Conservation (phyloP, 139 green algal genomes). For the Chlorella sp. region DNA sequence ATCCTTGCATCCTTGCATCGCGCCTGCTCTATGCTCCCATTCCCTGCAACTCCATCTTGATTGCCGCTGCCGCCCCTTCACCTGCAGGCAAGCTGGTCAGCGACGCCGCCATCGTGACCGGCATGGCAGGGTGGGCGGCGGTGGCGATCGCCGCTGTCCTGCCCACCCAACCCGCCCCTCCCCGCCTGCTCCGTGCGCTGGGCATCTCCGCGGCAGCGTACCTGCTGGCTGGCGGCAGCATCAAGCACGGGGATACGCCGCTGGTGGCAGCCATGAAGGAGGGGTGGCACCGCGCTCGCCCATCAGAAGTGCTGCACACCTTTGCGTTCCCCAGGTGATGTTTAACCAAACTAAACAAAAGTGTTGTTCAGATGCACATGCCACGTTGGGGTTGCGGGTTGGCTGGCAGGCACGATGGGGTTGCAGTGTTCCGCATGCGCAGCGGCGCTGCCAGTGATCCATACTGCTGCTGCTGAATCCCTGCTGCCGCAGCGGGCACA, state of each 20-base stretch:
- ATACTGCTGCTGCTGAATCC: no score
- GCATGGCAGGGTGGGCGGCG: slow-evolving; percentile 16
- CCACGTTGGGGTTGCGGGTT: no score
- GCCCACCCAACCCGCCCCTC: not conserved
- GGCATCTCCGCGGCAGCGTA: not conserved
- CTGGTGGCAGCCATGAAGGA: slow-evolving; percentile 38
- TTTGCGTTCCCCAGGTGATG: slow-evolving; percentile 48
- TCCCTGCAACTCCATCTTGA: no score
- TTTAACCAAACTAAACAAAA: no score
- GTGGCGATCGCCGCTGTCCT: not conserved
- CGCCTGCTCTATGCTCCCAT: no score
- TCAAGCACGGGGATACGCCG: slow-evolving; percentile 20
- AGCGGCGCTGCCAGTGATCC: no score
- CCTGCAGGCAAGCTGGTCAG: slow-evolving; percentile 29
- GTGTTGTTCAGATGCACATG: no score
- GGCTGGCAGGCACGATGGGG: no score
- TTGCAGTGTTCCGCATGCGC: no score
- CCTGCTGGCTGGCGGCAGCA: not conserved
- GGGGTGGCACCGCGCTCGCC: slow-evolving; percentile 9
- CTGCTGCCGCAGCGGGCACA: slow-evolving; percentile 44
- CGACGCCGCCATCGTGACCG: slow-evolving; percentile 6
- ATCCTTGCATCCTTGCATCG: no score
- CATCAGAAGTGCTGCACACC: slow-evolving; percentile 36
- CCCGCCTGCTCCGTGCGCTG: not conserved
- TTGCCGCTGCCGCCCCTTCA: not conserved